These are phyloP conservation scores for Sporothrix phasma DNA, from an alignment of 2,329 filamentous ascomycete genomes.

Conservation along the genomic window DNA sequence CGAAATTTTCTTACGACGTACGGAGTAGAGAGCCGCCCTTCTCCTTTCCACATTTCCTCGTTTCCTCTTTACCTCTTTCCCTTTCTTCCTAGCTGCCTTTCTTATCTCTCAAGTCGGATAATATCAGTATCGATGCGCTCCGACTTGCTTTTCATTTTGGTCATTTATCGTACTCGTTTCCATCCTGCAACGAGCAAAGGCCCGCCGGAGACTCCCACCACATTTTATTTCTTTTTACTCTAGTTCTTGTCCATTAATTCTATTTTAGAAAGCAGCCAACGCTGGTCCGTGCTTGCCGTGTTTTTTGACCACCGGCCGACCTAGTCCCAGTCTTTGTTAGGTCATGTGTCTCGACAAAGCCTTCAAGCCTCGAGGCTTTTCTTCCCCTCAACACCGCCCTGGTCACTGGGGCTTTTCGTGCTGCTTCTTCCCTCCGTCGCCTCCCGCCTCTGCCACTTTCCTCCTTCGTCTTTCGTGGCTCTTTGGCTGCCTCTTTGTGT, in stretches of 20 bases:
- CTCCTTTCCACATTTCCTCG: not conserved
- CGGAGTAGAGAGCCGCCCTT: too few relatives aligned
- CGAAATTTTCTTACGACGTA: not conserved
- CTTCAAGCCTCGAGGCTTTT: not conserved
- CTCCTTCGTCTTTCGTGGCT: not conserved
- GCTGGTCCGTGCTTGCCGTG: conserved; percentile 4
- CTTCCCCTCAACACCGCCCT: not conserved
- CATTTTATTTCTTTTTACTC: too few relatives aligned
- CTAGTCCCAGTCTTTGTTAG: not conserved
- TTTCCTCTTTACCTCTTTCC: not conserved
- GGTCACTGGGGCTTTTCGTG: not conserved
- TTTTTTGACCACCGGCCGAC: not conserved
- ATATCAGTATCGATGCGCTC: not conserved
- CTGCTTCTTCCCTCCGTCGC: not conserved
- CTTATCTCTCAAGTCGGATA: not conserved
- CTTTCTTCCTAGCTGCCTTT: not conserved
- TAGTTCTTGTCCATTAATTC: too few relatives aligned
- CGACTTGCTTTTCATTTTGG: not conserved
- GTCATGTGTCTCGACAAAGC: conserved; percentile 1
- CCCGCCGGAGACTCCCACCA: not conserved
- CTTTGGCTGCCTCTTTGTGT: not conserved
- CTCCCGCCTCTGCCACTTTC: not conserved
- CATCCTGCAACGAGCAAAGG: not conserved
- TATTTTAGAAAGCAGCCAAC: too few relatives aligned
- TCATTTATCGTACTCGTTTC: not conserved